These are phyloP conservation scores for Phialophora chinensis DNA, from an alignment of 2,329 filamentous ascomycete species.

Conservation along the genomic window DNA sequence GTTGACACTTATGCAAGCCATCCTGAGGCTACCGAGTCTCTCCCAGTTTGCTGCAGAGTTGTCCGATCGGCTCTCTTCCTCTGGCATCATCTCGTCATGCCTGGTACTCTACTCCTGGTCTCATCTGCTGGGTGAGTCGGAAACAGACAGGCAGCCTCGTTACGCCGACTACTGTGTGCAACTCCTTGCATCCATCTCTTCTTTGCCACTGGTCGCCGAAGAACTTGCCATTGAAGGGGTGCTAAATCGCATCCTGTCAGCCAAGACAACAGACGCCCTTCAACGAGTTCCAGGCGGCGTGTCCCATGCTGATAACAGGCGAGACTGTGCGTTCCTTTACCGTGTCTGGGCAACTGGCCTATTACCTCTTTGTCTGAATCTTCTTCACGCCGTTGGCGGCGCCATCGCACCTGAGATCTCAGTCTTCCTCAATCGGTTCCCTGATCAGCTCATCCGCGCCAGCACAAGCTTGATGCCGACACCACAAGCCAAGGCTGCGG, in stretches of 20 bases:
- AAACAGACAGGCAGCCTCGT: conserved; percentile 72
- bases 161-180: conserved; percentile 92
- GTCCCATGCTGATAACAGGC: conserved; percentile 77
- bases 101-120: conserved; percentile 92
- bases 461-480: conserved; percentile 69
- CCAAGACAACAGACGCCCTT: conserved; percentile 79
- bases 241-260: conserved; percentile 77
- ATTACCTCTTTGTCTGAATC: conserved; percentile 84
- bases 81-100: conserved; percentile 77
- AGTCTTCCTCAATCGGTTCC: conserved; percentile 88
- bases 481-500: conserved; percentile 47
- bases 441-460: conserved; percentile 74
- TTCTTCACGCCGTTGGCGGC: conserved; percentile 79
- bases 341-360: conserved; percentile 88
- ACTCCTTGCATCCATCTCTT: conserved; percentile 86
- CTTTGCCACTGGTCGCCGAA: conserved; percentile 80
- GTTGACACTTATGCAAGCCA: conserved; percentile 85
- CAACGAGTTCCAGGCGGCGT: conserved; percentile 67
- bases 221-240: conserved; percentile 87
- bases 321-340: conserved; percentile 75
- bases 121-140: conserved; percentile 72
- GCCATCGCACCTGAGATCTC: conserved; percentile 84
- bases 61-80: conserved; percentile 68
- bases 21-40: conserved; percentile 77
- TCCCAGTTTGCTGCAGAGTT: conserved; percentile 74